phyloP scores from a whole-genome alignment of 805 yeast genomes.

The Ogataea nakhonphanomensis region DNA sequence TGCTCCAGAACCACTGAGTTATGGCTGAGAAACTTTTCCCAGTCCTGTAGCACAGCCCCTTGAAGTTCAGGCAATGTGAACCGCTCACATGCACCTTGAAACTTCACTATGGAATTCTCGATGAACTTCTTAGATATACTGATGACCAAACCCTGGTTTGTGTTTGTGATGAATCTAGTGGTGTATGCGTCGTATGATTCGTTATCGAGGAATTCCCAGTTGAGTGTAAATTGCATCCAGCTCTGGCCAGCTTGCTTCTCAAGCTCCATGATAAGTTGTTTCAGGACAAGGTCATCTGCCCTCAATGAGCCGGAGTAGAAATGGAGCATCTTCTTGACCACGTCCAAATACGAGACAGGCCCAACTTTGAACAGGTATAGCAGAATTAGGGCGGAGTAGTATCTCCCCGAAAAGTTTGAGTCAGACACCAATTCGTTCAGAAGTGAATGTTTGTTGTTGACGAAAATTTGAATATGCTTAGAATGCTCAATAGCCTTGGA shows the following conservation, averaged over 20 bases:
- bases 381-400: conserved; percentile 44
- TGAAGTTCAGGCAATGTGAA: conserved; percentile 14
- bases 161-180: conserved; percentile 12
- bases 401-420: conserved; percentile 31
- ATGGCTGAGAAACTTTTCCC: conserved; percentile 30
- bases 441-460: conserved; percentile 47
- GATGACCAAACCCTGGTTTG: conserved; percentile 42
- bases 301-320: conserved; percentile 63
- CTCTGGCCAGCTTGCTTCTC: conserved; percentile 50
- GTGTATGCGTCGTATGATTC: conserved; percentile 2
- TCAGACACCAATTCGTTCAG: conserved; percentile 30
- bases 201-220: conserved; percentile 59
- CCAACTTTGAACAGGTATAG: conserved; percentile 47
- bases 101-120: conserved; percentile 43
- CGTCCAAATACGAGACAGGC: conserved; percentile 41
- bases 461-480: conserved; percentile 59
- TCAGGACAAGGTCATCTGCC: conserved; percentile 60
- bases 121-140: conserved; percentile 49
- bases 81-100: conserved; percentile 23
- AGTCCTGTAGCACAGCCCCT: conserved; percentile 23
- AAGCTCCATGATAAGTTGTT: conserved; percentile 49
- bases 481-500: conserved; percentile 39
- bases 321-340: conserved; percentile 48
- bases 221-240: conserved; percentile 61
- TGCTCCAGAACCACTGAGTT: conserved; percentile 13